These are phyloP conservation scores for Bombardia bombarda DNA, from an alignment of 495 filamentous ascomycete genomes.

Conservation along the genomic window DNA sequence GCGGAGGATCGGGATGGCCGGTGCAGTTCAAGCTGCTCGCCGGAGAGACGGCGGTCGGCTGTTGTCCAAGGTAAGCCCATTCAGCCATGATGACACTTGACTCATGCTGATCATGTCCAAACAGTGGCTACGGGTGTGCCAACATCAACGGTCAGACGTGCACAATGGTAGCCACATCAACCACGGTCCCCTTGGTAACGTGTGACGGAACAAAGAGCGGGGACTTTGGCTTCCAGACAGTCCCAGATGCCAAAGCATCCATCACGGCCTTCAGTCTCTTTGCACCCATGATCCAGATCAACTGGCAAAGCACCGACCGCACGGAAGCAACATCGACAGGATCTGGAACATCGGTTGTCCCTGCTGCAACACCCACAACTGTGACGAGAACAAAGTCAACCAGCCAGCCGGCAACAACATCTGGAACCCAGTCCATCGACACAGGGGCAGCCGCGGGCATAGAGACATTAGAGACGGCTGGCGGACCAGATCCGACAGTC, in stretches of 20 bases:
- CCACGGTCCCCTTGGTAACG: conserved; percentile 17
- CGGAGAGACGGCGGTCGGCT: conserved; percentile 28
- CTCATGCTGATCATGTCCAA: background rate
- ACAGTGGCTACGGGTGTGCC: conserved; percentile 24
- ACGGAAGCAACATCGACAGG: background rate
- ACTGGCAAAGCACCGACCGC: conserved; percentile 24
- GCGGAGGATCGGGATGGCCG: conserved; percentile 16
- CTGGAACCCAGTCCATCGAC: conserved; percentile 8
- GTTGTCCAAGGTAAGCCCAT: conserved; percentile 26
- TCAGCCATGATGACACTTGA: too few species aligned
- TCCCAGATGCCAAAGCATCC: conserved; percentile 13
- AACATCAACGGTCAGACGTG: conserved; percentile 30
- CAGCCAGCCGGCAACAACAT: background rate
- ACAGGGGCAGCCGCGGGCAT: conserved; percentile 2
- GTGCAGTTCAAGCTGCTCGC: conserved; percentile 24
- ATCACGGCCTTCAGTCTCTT: conserved; percentile 19
- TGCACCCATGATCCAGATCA: conserved; percentile 30
- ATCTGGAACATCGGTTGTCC: background rate
- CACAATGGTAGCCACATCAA: conserved; percentile 16
- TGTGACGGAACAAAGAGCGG: conserved; percentile 19
- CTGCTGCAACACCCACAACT: background rate
- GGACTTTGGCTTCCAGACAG: conserved; percentile 10
- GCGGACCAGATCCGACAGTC: background rate
- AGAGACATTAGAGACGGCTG: conserved; percentile 13
- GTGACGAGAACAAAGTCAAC: background rate